A percentile compares a stretch with the other conserved stretches of the same genome.
Evolutionary conservation across 345 rosid genomes (phyloP).

Genomic region (Isatis tinctoria): DNA sequence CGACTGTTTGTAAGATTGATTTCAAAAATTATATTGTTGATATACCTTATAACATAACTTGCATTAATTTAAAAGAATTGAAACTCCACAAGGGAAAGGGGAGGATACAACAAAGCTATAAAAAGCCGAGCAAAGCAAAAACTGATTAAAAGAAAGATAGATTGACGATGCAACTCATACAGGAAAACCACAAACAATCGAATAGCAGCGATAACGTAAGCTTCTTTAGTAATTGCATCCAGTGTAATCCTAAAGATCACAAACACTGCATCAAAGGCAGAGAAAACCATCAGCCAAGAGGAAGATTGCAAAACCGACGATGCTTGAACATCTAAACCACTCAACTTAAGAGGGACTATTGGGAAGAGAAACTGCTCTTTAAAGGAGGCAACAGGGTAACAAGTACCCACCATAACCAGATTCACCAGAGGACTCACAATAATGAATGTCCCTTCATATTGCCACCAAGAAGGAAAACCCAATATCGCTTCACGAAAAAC

Average conservation of each 20-base stretch:
- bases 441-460: neutral
- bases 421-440: neutral
- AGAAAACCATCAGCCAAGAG: neutral
- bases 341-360: neutral
- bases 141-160: too few relatives aligned
- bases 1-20: too few relatives aligned
- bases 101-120: too few relatives aligned
- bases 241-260: neutral
- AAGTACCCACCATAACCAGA: neutral
- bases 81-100: too few relatives aligned
- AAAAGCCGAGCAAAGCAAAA: too few relatives aligned
- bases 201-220: too few relatives aligned
- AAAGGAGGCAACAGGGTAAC: neutral
- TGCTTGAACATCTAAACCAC: neutral
- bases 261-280: neutral
- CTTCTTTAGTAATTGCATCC: too few relatives aligned
- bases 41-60: too few relatives aligned
- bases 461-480: neutral
- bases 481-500: neutral
- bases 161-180: too few relatives aligned
- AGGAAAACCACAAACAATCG: too few relatives aligned
- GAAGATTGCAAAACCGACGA: neutral
- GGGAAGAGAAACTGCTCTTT: neutral
- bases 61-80: too few relatives aligned
- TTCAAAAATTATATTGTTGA: too few relatives aligned